Evolutionary conservation across 1,284 basidiomycete genomes (phyloP).

Genomic region (Abortiporus biennis): DNA sequence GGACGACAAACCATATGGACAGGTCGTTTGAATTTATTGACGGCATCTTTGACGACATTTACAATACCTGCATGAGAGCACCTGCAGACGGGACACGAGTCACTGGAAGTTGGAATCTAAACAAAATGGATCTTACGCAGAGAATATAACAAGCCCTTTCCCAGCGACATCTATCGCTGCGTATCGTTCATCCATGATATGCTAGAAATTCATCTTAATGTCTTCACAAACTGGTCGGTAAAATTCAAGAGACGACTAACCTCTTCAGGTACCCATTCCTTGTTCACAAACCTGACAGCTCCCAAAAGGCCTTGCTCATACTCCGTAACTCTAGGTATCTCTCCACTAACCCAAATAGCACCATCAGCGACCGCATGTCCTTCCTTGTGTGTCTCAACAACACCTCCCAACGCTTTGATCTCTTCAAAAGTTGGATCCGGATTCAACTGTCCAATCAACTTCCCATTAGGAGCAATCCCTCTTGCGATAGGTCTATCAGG

Average conservation of each 20-base stretch:
- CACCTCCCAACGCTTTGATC: conserved; percentile 50
- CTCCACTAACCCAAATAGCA: conserved; percentile 71
- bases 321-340: conserved; percentile 64
- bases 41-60: conserved; percentile 70
- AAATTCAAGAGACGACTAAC: conserved; percentile 28
- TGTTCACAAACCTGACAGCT: conserved; percentile 57
- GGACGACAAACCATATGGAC: conserved; percentile 59
- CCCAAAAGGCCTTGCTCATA: conserved; percentile 68
- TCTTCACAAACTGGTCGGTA: not conserved
- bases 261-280: conserved; percentile 56
- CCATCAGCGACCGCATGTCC: conserved; percentile 58
- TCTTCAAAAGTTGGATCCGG: conserved; percentile 67
- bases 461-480: conserved; percentile 61
- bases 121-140: conserved; percentile 47
- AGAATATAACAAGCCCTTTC: conserved; percentile 77
- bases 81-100: conserved; percentile 26
- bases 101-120: not conserved
- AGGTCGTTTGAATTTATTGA: conserved; percentile 55
- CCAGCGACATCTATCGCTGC: conserved; percentile 69
- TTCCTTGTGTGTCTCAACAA: conserved; percentile 47
- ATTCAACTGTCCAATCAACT: conserved; percentile 53
- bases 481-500: conserved; percentile 69
- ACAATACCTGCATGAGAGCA: conserved; percentile 83
- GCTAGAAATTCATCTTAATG: conserved; percentile 30
- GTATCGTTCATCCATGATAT: conserved; percentile 80